phyloP scores from a whole-genome alignment of 345 rosid genomes.

The Rhizophora mangle region DNA sequence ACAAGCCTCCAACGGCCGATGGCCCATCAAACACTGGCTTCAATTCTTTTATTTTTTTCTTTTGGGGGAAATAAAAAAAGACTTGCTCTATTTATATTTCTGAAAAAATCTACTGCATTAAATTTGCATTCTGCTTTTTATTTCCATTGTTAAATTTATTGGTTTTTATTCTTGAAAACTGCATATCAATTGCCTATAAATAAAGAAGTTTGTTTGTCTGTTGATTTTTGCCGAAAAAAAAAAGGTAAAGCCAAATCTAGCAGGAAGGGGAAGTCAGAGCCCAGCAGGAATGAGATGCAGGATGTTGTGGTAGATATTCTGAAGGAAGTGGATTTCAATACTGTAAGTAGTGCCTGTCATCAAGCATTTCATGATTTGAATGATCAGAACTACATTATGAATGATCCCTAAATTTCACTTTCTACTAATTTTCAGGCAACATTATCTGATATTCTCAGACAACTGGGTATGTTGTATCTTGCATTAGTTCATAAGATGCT shows the following conservation, averaged over 20 bases:
- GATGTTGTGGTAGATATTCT: constrained; percentile 74
- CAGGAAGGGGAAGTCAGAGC: constrained; percentile 66
- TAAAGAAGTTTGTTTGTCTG: too few species aligned
- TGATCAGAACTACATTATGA: neutral
- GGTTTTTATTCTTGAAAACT: too few species aligned
- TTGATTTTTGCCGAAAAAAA: neutral
- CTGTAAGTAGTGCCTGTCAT: constrained; percentile 48
- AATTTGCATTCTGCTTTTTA: too few species aligned
- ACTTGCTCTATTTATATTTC: too few species aligned
- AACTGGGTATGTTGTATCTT: constrained; percentile 54
- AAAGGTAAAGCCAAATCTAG: constrained; percentile 57
- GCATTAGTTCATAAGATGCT: neutral
- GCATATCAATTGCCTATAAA: too few species aligned
- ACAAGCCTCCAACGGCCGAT: neutral
- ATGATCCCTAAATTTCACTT: neutral
- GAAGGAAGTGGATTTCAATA: constrained; percentile 93
- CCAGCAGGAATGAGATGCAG: constrained; percentile 86
- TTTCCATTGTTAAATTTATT: too few species aligned
- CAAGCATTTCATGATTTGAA: constrained; percentile 2
- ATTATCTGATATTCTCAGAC: constrained; percentile 76
- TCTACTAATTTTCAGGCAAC: constrained; percentile 63
- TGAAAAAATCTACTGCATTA: too few species aligned
- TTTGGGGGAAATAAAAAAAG: too few species aligned
- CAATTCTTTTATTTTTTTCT: neutral
- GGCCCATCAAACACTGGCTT: neutral